These are phyloP conservation scores for Ascochyta rabiei DNA, from an alignment of 2,329 filamentous ascomycete species.

Conservation along the genomic window DNA sequence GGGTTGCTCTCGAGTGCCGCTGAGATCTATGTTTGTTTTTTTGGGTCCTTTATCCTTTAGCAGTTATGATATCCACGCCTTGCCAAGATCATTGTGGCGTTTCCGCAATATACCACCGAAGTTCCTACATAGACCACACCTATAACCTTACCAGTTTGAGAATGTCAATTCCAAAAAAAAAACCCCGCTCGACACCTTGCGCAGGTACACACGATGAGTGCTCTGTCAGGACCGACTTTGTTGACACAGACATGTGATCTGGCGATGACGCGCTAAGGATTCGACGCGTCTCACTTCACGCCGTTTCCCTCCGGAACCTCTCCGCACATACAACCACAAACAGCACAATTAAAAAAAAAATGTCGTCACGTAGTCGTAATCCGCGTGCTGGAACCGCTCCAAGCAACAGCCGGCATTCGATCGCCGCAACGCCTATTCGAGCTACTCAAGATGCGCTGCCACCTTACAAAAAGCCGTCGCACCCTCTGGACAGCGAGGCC, in stretches of 20 bases:
- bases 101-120: conserved; percentile 3
- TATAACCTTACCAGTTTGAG: background rate
- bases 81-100: background rate
- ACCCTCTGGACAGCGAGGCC: conserved; percentile 57
- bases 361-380: conserved; percentile 33
- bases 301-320: background rate
- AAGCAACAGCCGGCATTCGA: conserved; percentile 22
- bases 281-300: conserved; percentile 6
- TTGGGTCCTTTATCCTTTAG: conserved; percentile 15
- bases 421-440: conserved; percentile 14
- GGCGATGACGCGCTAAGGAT: conserved; percentile 15
- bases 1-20: background rate
- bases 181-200: no score
- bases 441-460: conserved; percentile 39
- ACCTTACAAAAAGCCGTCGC: conserved; percentile 61
- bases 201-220: no score
- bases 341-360: background rate
- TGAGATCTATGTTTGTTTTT: conserved; percentile 4
- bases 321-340: background rate
- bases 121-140: background rate
- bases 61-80: conserved; percentile 25
- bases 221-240: background rate
- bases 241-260: conserved; percentile 19
- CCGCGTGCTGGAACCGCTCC: conserved; percentile 25
- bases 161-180: no score